Evolutionary conservation across 2,329 filamentous ascomycete genomes (phyloP), one percentile per base, ranked within the genome.

Genomic region (Graphilbum fragrans): DNA sequence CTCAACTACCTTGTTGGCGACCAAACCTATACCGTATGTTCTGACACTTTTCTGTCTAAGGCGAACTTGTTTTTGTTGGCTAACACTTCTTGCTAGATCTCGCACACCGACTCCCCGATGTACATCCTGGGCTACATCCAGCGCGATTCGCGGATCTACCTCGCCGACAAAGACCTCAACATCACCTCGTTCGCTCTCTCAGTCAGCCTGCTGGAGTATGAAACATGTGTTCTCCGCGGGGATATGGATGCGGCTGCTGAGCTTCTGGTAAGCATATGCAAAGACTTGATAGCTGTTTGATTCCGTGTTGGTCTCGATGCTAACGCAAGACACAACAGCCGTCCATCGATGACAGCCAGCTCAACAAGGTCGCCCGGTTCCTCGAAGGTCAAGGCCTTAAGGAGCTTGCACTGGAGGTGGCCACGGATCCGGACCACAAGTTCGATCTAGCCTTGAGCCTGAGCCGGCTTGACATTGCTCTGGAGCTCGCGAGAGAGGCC

Each of bases 281-380:
- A n/a, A n/a, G n/a, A n/a, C n/a, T n/a, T 31, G 16, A 9, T 31
- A 31, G 9, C 16, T 31, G 27, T 16, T 31, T 31, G 27, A n/a
- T 31, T 31, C 27, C 27, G 14, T 18, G 32, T 16, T 34, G 14
- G 7, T 34, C n/a, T 18, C 19, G 8, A 23, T 23, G n/a, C 19
- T 37, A n/a, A 37, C 22, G 11, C 19, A 4, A 11, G 7, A 14
- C 5, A 27, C 7, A 27, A 7, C n/a, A 47, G 47, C 69, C 77
- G 5, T 82, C 82, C 18, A 88, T 98, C 31, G 87, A 90, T 1
- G 67, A 79, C n/a, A 86, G 94, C 49, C 87, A 98, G 60, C 83
- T 94, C 61, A 95, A 94, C 71, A 96, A 96, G 68, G 93, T 98
- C 52, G 92, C 92, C 4, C 81, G 92, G 19, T 98, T 98, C 72